These are phyloP conservation scores for Leishmania arabica DNA, from an alignment of 208 protist genomes.

Conservation along the genomic window DNA sequence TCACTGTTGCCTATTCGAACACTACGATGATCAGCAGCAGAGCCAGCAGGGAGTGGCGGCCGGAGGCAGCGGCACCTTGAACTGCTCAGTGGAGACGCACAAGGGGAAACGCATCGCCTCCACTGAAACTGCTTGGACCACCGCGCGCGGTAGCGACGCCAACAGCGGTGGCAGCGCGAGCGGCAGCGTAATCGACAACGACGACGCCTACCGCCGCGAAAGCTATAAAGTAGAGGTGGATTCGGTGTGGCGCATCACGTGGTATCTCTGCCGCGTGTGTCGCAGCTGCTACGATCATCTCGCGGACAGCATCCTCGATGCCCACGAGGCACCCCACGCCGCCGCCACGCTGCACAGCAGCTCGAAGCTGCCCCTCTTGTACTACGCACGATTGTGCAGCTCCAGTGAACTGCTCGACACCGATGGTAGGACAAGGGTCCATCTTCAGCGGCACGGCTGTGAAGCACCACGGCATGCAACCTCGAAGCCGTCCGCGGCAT, in stretches of 20 bases:
- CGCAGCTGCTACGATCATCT: conserved; percentile 20
- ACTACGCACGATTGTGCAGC: conserved; percentile 23
- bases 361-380: conserved; percentile 8
- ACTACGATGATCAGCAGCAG: not conserved
- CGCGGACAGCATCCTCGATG: conserved; percentile 16
- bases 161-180: not conserved
- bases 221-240: conserved; percentile 25
- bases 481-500: not conserved
- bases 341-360: not conserved
- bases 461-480: not conserved
- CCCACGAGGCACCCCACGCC: conserved; percentile 13
- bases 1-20: not conserved
- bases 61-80: not conserved
- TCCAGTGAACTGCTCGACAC: not conserved
- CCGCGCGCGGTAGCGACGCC: not conserved
- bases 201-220: conserved; percentile 9
- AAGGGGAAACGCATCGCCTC: not conserved
- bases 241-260: conserved; percentile 6
- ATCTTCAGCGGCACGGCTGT: not conserved
- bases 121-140: not conserved
- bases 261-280: conserved; percentile 36
- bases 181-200: not conserved
- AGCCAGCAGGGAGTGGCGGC: not conserved
- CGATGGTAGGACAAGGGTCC: not conserved
- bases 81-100: not conserved